Conservation (phyloP, 116 monocot genomes). For the Thalassia testudinum region DNA sequence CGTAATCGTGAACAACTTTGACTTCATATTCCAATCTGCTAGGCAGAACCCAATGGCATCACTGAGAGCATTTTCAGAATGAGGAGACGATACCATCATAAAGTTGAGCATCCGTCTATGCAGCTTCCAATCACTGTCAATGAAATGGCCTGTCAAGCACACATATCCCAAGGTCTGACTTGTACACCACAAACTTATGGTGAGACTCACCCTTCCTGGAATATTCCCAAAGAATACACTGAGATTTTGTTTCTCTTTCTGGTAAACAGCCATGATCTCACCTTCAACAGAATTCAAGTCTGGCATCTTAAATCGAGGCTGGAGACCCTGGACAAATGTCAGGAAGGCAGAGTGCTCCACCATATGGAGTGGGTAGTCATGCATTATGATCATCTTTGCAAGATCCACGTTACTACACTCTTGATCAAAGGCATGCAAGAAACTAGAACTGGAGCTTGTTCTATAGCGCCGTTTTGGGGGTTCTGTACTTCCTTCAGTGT, state of each 20-base stretch:
- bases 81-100: slow-evolving; percentile 85
- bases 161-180: slow-evolving; percentile 86
- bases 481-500: slow-evolving; percentile 22
- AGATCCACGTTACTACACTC: slow-evolving; percentile 42
- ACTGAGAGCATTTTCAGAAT: slow-evolving; percentile 82
- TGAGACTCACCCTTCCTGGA: slow-evolving; percentile 60
- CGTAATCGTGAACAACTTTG: slow-evolving; percentile 74
- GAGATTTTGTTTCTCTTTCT: slow-evolving; percentile 48
- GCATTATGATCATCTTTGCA: slow-evolving; percentile 77
- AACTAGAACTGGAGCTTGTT: slow-evolving; percentile 10
- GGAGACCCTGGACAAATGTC: slow-evolving; percentile 53
- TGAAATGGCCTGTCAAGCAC: slow-evolving; percentile 64
- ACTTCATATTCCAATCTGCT: slow-evolving; percentile 71
- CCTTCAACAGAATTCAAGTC: slow-evolving; percentile 29
- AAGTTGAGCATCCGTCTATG: slow-evolving; percentile 74
- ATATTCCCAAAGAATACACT: slow-evolving; percentile 22
- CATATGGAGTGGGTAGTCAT: slow-evolving; percentile 76
- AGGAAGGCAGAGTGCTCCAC: slow-evolving; percentile 59
- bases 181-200: slow-evolving; percentile 69
- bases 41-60: slow-evolving; percentile 65
- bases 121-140: slow-evolving; percentile 71
- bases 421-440: slow-evolving; percentile 55
- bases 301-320: slow-evolving; percentile 61
- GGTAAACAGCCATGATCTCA: slow-evolving; percentile 48
- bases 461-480: slow-evolving; percentile 49